Evolutionary conservation across 768 basidiomycete species (phyloP), one percentile per base, ranked within the genome.

Genomic region (Podaxis carcinomalis): DNA sequence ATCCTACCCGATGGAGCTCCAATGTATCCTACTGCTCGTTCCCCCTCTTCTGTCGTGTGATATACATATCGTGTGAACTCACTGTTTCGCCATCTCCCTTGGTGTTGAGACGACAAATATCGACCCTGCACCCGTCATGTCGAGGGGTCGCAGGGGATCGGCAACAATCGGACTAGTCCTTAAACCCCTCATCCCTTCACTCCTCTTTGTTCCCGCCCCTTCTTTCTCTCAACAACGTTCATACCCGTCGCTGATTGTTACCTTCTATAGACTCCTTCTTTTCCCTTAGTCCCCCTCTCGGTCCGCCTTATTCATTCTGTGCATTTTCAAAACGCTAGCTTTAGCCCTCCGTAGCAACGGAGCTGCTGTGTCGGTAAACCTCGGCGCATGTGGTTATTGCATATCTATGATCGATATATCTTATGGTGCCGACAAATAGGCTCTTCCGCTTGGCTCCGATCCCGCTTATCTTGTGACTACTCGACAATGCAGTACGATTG

Each of bases 341-440:
- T 36, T 23, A 50, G 63, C 66, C 55, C 64, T 78, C 53, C 62
- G 80, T 47, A 63, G 69, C 61, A 68, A 74, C 53, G 72, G 71
- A 47, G 78, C 73, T 44, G 70, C 63, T 28, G 77, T 68, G 21
- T 68, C 67, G 51, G 82, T 79, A 61, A 73, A 73, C 44, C 82
- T 87, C 68, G 86, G 87, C 59, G 80, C 86, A 55, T 89, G 83
- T 78, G 87, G 87, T 35, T 86, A 84, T 67, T 88, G 86, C 70
- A 72, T 79, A 40, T 78, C 80, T 32, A 75, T 73, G 16, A 67
- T 81, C 57, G 70, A 80, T 37, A 69, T 79, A 67, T 72, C 76
- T 81, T 83, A 69, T 63, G 75, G 66, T 47, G 32, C 57, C 39
- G 51, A 39, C 16, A 51, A 32, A 59, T 59, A 59, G 42, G 53